Evolutionary conservation across 2,329 filamentous ascomycete species (phyloP).

Genomic region (Cladophialophora yegresii): DNA sequence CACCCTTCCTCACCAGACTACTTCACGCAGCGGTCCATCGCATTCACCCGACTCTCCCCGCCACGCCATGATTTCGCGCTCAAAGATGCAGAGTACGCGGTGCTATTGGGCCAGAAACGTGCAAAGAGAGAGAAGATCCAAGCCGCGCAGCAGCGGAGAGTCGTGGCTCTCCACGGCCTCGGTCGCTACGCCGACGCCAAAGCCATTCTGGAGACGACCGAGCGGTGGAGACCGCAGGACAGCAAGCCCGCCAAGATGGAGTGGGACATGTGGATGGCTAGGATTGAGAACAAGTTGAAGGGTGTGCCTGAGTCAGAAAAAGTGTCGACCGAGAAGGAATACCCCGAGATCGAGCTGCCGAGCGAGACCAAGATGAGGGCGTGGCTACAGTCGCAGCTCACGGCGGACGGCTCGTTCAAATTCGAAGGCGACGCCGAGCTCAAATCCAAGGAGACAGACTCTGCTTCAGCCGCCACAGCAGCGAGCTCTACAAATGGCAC

Average conservation of each 20-base stretch:
- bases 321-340: slow-evolving; percentile 54
- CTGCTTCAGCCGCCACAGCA: background rate
- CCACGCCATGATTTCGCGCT: slow-evolving; percentile 65
- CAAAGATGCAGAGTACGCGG: slow-evolving; percentile 67
- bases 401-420: slow-evolving; percentile 32
- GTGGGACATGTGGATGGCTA: slow-evolving; percentile 59
- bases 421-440: slow-evolving; percentile 19
- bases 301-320: slow-evolving; percentile 52
- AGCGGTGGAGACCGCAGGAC: slow-evolving; percentile 56
- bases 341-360: slow-evolving; percentile 53
- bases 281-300: slow-evolving; percentile 56
- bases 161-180: slow-evolving; percentile 70
- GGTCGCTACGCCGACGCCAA: slow-evolving; percentile 73
- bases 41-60: slow-evolving; percentile 65
- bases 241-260: slow-evolving; percentile 37
- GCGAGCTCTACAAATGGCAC: slow-evolving; percentile 5
- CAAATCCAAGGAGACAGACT: background rate
- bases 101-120: slow-evolving; percentile 64
- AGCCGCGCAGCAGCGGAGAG: slow-evolving; percentile 79
- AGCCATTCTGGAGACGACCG: slow-evolving; percentile 64
- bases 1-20: slow-evolving; percentile 70
- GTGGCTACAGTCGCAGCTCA: slow-evolving; percentile 40
- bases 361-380: slow-evolving; percentile 44
- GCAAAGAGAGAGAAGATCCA: slow-evolving; percentile 74
- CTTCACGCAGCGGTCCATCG: slow-evolving; percentile 78